These are phyloP conservation scores for Pichia insulana DNA, from an alignment of 805 yeast genomes.

Conservation along the genomic window DNA sequence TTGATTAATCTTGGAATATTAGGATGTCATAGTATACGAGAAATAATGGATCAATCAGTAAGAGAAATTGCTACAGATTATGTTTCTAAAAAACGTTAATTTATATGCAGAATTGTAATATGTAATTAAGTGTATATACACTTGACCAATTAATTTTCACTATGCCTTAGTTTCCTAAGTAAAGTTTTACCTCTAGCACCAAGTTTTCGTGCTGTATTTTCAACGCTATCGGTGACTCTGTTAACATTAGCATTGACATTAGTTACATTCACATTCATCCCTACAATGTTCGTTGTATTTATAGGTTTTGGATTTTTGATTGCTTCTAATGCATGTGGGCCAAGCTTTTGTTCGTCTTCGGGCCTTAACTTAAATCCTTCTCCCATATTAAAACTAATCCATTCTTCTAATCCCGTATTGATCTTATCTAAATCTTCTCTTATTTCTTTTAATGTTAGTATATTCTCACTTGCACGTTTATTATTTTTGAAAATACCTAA, in stretches of 20 bases:
- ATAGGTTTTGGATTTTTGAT: neutral
- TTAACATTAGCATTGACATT: constrained; percentile 1
- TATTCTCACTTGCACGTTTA: constrained; percentile 27
- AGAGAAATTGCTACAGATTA: constrained; percentile 59
- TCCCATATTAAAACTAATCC: constrained; percentile 8
- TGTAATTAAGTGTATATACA: neutral
- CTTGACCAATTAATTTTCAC: neutral
- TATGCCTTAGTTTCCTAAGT: constrained; percentile 19
- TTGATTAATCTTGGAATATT: constrained; percentile 76
- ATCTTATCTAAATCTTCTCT: constrained; percentile 33
- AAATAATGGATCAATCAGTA: constrained; percentile 78
- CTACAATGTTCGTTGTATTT: neutral
- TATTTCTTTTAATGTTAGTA: constrained; percentile 34
- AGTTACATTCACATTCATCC: neutral
- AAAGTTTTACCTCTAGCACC: constrained; percentile 18
- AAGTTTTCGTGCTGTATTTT: constrained; percentile 5
- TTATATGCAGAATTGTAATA: neutral
- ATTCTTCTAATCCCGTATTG: constrained; percentile 47
- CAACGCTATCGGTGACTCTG: constrained; percentile 7
- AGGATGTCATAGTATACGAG: constrained; percentile 77
- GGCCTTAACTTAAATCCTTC: constrained; percentile 2
- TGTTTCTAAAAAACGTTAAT: constrained; percentile 19
- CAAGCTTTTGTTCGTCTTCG: constrained; percentile 24
- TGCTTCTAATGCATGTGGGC: constrained; percentile 44
- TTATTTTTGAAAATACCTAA: constrained; percentile 1